Evolutionary conservation across 495 filamentous ascomycete species (phyloP).

Genomic region (Trypethelium eluteriae): DNA sequence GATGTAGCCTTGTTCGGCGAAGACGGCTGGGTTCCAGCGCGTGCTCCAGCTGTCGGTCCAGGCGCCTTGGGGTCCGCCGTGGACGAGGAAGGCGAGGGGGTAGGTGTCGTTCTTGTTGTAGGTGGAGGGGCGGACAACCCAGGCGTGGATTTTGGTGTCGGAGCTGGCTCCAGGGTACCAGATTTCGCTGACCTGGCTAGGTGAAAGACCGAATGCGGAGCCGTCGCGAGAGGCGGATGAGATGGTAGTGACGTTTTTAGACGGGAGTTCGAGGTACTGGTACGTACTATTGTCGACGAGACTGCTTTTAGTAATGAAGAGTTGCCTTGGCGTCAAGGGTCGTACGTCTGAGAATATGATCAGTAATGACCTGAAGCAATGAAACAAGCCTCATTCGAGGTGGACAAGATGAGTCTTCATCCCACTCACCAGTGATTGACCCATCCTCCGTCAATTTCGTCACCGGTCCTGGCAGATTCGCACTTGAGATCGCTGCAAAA

Average conservation of each 20-base stretch:
- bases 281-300: conserved; percentile 37
- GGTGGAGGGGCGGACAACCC: conserved; percentile 50
- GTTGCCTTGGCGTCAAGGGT: conserved; percentile 22
- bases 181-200: conserved; percentile 40
- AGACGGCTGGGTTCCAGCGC: conserved; percentile 47
- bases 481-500: background rate
- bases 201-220: conserved; percentile 51
- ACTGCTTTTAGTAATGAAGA: conserved; percentile 35
- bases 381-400: background rate
- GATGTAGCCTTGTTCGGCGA: conserved; percentile 52
- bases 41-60: conserved; percentile 46
- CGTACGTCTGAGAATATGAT: conserved; percentile 13
- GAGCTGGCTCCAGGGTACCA: conserved; percentile 30
- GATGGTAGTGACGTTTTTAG: conserved; percentile 21
- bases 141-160: conserved; percentile 42
- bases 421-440: background rate
- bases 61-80: conserved; percentile 47
- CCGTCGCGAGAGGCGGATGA: conserved; percentile 53
- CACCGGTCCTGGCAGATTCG: conserved; percentile 16
- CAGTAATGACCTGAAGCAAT: background rate
- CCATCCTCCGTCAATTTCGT: conserved; percentile 12
- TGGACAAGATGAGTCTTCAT: background rate
- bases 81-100: conserved; percentile 45
- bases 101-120: conserved; percentile 45
- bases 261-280: conserved; percentile 19